Conservation (phyloP, 2,329 filamentous ascomycete species). For the Exophiala sp. region DNA sequence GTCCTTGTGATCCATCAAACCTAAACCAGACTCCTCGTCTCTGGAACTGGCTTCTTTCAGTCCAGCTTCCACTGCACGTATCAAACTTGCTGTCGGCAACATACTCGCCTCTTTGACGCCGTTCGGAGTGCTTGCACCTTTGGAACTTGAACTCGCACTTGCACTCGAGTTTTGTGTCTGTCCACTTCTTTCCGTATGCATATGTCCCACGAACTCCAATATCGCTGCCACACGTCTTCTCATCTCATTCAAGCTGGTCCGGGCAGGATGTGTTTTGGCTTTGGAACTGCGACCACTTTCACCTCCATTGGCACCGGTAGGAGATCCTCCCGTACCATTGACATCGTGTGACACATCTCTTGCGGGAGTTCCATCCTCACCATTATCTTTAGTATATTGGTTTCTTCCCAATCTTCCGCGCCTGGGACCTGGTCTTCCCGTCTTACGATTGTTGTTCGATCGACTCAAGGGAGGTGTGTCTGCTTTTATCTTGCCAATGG, state of each 20-base stretch:
- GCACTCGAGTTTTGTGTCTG: constrained; percentile 38
- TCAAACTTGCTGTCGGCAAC: constrained; percentile 30
- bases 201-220: constrained; percentile 83
- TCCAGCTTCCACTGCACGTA: constrained; percentile 37
- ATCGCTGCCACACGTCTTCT: constrained; percentile 79
- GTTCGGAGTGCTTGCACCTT: constrained; percentile 29
- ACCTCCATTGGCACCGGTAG: constrained; percentile 45
- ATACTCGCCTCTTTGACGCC: constrained; percentile 16
- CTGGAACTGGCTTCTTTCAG: constrained; percentile 31
- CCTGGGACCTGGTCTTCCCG: constrained; percentile 61
- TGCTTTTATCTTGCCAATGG: constrained; percentile 42
- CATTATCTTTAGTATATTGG: constrained; percentile 73
- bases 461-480: constrained; percentile 39
- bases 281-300: constrained; percentile 61
- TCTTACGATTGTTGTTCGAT: constrained; percentile 58
- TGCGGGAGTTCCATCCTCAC: constrained; percentile 42
- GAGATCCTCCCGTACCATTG: constrained; percentile 28
- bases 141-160: constrained; percentile 34
- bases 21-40: constrained; percentile 22
- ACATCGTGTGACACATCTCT: constrained; percentile 29
- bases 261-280: constrained; percentile 52
- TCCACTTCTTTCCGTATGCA: constrained; percentile 79
- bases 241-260: constrained; percentile 81
- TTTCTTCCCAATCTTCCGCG: constrained; percentile 69
- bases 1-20: constrained; percentile 42